These are phyloP conservation scores for Boletellus ananiceps DNA, from an alignment of 768 basidiomycete species.

Conservation along the genomic window DNA sequence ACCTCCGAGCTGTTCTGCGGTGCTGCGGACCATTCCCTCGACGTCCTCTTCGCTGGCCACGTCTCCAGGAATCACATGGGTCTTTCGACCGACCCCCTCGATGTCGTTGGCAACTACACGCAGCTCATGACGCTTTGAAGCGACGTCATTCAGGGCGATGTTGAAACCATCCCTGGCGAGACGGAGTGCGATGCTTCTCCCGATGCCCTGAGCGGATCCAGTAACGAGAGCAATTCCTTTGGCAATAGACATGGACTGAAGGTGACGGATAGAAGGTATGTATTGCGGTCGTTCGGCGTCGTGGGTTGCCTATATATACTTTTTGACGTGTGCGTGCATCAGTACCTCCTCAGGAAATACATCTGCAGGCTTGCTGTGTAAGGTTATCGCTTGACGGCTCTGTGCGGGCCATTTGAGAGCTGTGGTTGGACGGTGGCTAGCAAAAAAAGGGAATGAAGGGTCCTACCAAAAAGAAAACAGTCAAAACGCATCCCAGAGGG, in stretches of 20 bases:
- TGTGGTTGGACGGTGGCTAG: no score
- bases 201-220: slow-evolving; percentile 29
- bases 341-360: no score
- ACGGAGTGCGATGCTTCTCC: slow-evolving; percentile 29
- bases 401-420: no score
- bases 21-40: slow-evolving; percentile 33
- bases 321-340: no score
- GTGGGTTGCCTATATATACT: no score
- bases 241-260: slow-evolving; percentile 14
- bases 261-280: no score
- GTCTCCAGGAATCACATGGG: slow-evolving; percentile 32
- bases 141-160: slow-evolving; percentile 29
- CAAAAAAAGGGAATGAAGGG: no score
- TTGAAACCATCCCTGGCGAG: slow-evolving; percentile 33
- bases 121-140: slow-evolving; percentile 26
- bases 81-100: slow-evolving; percentile 23
- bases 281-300: no score
- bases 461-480: no score
- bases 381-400: no score
- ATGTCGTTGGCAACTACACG: slow-evolving; percentile 28
- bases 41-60: slow-evolving; percentile 42
- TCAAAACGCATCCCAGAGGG: no score
- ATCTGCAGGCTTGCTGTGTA: no score
- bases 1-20: slow-evolving; percentile 34
- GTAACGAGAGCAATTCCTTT: slow-evolving; percentile 34